phyloP scores from a whole-genome alignment of 1,284 basidiomycete species.

The Rhodotorula sp. region DNA sequence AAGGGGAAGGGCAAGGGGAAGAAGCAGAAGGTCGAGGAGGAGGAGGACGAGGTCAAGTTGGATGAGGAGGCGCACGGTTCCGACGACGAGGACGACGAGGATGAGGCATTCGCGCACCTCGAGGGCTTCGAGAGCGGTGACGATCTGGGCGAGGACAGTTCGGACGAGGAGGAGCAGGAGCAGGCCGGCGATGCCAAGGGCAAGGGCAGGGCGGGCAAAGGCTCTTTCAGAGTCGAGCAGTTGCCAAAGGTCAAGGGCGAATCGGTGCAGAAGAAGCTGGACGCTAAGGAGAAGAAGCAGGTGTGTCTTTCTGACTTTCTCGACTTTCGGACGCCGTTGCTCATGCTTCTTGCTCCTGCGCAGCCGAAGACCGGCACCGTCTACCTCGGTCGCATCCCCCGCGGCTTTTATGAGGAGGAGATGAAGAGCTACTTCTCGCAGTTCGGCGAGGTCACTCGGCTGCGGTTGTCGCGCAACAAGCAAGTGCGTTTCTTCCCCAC shows the following conservation, averaged over 20 bases:
- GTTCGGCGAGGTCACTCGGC: slow-evolving; percentile 85
- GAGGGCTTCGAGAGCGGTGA: slow-evolving; percentile 47
- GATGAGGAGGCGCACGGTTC: slow-evolving; percentile 51
- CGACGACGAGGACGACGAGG: slow-evolving; percentile 47
- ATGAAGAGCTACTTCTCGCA: slow-evolving; percentile 90
- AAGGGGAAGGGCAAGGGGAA: slow-evolving; percentile 76
- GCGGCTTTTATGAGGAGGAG: slow-evolving; percentile 96
- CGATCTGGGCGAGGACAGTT: slow-evolving; percentile 68
- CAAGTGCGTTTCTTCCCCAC: slow-evolving; percentile 58
- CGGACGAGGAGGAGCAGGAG: slow-evolving; percentile 68
- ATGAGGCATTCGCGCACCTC: slow-evolving; percentile 44
- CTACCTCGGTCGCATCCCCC: slow-evolving; percentile 86
- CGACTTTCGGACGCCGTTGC: background rate
- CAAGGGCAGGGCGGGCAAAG: background rate
- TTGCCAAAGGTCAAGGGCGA: slow-evolving; percentile 64
- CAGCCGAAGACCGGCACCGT: slow-evolving; percentile 72
- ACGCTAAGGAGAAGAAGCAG: slow-evolving; percentile 68
- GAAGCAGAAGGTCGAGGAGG: slow-evolving; percentile 44
- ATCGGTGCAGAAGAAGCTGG: slow-evolving; percentile 72
- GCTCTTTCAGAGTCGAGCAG: slow-evolving; percentile 61
- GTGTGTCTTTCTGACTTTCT: slow-evolving; percentile 54
- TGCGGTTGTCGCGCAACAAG: slow-evolving; percentile 90
- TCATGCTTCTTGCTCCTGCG: background rate
- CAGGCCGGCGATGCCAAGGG: slow-evolving; percentile 25
- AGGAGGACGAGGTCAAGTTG: slow-evolving; percentile 54